Base-by-base conservation (phyloP, 1,284 basidiomycete genomes). In the Tilletia horrida region DNA sequence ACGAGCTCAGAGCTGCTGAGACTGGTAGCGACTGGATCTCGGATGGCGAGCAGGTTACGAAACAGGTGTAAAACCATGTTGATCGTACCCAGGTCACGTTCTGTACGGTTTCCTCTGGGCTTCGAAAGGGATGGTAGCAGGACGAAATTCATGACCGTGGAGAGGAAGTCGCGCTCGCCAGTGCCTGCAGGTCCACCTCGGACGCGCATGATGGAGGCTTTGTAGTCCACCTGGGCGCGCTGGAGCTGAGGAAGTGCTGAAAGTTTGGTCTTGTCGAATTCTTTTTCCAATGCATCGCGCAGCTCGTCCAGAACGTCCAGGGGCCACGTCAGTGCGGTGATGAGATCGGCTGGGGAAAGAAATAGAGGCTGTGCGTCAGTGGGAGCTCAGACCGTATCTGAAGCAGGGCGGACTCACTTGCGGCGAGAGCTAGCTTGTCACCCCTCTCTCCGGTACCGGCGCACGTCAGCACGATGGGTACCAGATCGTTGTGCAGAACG, bases 301-400 rank as follows among this genome's bases (percentile, higher is more conserved):
- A 79, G 48, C 64, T 81, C 80, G 50, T 74, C 77, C 6, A 69
- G 62, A 13, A 72, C 73, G 66, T 81, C 78, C 18, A 82, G 73
- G 1, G 80, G 80, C 80, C 80, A 82, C 0, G 80, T 82, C 59
- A 82, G 68, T 1, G 79, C 76, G 7, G 78, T 82, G 61, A 82
- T 69, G n/a, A 82, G 69, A 57, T 82, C 80, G 31, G 75, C 65
- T 68, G 68, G n/a, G 7, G 18, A n/a, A 48, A 67, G 59, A n/a
- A 40, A 11, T 13, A 52, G 13, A 23, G 18, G n/a, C 35, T 14
- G 23, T 16, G 25, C 48, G 50, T 44, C 29, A 44, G 29, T 14
- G 27, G 29, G 4, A 43, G n/a, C 13, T 66, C 21, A 50, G 14
- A 9, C 4, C 11, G 4, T 40, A 40, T 40, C 11, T 4, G 35